Evolutionary conservation across 2,329 filamentous ascomycete species (phyloP), one percentile per base, ranked within the genome.

Genomic region (Incumbomyces lentus): DNA sequence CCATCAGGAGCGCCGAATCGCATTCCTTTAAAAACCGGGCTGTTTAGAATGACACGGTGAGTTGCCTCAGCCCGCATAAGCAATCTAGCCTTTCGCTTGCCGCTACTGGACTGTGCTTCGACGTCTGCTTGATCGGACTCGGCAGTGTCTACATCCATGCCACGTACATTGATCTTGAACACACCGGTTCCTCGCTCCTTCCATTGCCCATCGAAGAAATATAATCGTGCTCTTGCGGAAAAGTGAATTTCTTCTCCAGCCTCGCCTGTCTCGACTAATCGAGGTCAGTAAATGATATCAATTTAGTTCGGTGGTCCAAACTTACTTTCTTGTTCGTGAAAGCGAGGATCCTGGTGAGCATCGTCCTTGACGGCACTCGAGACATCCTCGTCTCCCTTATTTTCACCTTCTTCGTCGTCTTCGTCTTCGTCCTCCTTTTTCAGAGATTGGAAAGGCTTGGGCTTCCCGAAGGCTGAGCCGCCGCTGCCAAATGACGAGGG

Each of bases 51-150:
- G 45, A 96, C 80, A 17, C 87, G 79, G 58, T 89, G 81, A 1
- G 86, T 92, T 50, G 88, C 87, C 59, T 95, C 89, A 55, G 93
- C 87, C 14, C 90, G 82, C 80, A 95, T 88, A 51, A 96, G 76
- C 54, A 96, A 76, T 35, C 90, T 83, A 18, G 82, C 76, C 50
- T 69, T 71, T 16, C 34, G 30, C 32, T 46, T 26, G 17, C 43
- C 50, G 29, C 78, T 49, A 54, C 56, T 70, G 53, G 74, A 74
- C 18, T 49, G 42, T 43, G 69, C 64, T 14, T 56, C 57, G 35
- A 49, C 53, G 33, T 55, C 48, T 2, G 53, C 56, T 33, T 57
- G 60, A 16, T 55, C 57, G 3, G 55, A 59, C 31, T 44, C 41
- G 12, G 61, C 55, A 16, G 59, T 55, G 10, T 62, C 62, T 1